These are phyloP conservation scores for Aspergillus sclerotialis DNA, from an alignment of 2,329 filamentous ascomycete species.

Conservation along the genomic window DNA sequence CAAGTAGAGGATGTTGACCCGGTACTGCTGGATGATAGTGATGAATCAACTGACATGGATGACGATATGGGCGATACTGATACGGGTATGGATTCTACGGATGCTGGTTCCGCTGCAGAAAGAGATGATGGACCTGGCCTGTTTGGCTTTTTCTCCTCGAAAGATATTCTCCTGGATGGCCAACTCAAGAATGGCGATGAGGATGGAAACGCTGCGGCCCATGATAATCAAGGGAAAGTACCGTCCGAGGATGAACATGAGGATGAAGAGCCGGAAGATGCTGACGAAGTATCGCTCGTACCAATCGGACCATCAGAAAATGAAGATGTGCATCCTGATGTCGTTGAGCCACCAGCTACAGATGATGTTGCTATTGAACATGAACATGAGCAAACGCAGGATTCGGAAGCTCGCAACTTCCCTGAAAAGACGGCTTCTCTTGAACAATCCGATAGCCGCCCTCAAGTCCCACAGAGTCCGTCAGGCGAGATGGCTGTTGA, in stretches of 20 bases:
- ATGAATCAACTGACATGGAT: slow-evolving; percentile 42
- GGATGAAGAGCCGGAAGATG: slow-evolving; percentile 20
- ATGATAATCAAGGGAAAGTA: slow-evolving; percentile 19
- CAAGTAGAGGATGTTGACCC: slow-evolving; percentile 39
- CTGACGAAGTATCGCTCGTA: slow-evolving; percentile 29
- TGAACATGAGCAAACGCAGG: slow-evolving; percentile 1
- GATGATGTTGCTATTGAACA: neutral
- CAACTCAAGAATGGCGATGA: slow-evolving; percentile 12
- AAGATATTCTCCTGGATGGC: slow-evolving; percentile 21
- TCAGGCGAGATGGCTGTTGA: slow-evolving; percentile 11
- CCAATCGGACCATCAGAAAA: slow-evolving; percentile 23
- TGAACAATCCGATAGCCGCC: slow-evolving; percentile 5
- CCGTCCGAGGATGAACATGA: slow-evolving; percentile 19
- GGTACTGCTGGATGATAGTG: slow-evolving; percentile 39
- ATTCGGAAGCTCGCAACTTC: slow-evolving; percentile 1
- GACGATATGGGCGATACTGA: slow-evolving; percentile 43
- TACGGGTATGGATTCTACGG: slow-evolving; percentile 43
- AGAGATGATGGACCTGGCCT: slow-evolving; percentile 34
- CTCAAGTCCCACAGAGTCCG: neutral
- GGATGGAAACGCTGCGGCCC: slow-evolving; percentile 20
- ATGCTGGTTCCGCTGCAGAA: slow-evolving; percentile 42
- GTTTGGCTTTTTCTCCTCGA: slow-evolving; percentile 42
- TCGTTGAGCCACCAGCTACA: slow-evolving; percentile 11
- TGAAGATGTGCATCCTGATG: slow-evolving; percentile 22
- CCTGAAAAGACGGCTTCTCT: slow-evolving; percentile 3